These are phyloP conservation scores for Urochloa ruziziensis DNA, from an alignment of 176 grass and related monocot species.

Conservation along the genomic window DNA sequence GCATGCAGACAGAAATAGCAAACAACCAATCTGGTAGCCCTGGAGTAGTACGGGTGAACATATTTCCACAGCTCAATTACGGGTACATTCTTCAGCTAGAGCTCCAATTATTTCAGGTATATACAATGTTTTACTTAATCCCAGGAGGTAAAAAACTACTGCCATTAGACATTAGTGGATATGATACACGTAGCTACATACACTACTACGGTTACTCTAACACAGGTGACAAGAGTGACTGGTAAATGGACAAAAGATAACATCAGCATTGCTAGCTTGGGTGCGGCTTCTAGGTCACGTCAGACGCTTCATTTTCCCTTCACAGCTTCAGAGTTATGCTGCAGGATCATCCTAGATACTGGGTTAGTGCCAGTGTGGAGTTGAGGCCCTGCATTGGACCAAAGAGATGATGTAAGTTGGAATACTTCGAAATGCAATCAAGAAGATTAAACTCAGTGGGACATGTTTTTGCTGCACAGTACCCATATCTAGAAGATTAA, in stretches of 20 bases:
- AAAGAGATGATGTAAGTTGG: background rate
- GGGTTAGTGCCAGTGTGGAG: constrained; percentile 44
- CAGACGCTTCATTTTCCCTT: background rate
- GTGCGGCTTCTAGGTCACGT: background rate
- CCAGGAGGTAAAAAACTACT: background rate
- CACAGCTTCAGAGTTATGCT: constrained; percentile 8
- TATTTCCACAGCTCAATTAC: background rate
- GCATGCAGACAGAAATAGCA: background rate
- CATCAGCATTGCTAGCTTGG: constrained; percentile 22
- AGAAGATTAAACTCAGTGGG: background rate
- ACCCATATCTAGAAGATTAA: too few species aligned
- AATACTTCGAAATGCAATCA: background rate
- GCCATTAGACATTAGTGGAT: constrained; percentile 44
- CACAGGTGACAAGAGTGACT: constrained; percentile 6
- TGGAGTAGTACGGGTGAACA: too few species aligned
- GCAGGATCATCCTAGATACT: background rate
- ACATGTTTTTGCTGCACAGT: background rate
- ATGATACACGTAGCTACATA: constrained; percentile 44
- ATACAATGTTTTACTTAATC: constrained; percentile 41
- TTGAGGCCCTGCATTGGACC: constrained; percentile 34
- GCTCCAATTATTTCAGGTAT: constrained; percentile 48
- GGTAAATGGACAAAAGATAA: background rate
- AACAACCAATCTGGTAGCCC: background rate
- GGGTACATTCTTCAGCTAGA: constrained; percentile 25
- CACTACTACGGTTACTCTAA: constrained; percentile 29